Base-by-base conservation (phyloP, 129 eudicot species). In the Lactuca saligna region DNA sequence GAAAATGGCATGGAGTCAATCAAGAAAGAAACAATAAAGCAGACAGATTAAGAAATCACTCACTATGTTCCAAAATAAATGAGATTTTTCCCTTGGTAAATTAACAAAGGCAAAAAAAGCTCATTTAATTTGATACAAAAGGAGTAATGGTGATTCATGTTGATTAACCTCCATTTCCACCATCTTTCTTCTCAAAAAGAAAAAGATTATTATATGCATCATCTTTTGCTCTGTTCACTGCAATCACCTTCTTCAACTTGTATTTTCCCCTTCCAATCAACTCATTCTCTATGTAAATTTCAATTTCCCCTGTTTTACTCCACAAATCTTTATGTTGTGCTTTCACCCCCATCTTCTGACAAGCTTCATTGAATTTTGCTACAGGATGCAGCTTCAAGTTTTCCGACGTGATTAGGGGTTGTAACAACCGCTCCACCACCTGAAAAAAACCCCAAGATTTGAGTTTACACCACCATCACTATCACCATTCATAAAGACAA, bases 381-480 rank as follows among this genome's bases (percentile, higher is more conserved):
- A 80, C 83, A 0, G 88, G 95, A 61, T 82, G 73, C 1, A n/a
- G 17, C 60, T 37, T 57, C 4, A 90, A 17, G 13, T 74, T 78
- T 51, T 66, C 79, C 3, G 85, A 87, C 32, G 86, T 82, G 32
- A 82, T 82, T 9, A 84, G 25, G 0, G 95, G 97, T n/a, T 87
- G 73, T 44, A 90, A 35, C 68, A 86, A 63, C 4, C 60, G 74
- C 63, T 84, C 62, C 15, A 70, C 76, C 0, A 80, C 80, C 94
- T 89, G 71, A 50, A 75, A n/a, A n/a, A n/a, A 29, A 46, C 13
- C 15, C 7, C 44, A n/a, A n/a, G n/a, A n/a, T n/a, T n/a, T n/a
- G 12, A 38, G n/a, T 55, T 65, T 34, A 17, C 1, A 33, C 15
- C 25, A 65, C 4, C 42, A 32, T n/a, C n/a, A n/a, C n/a, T n/a